Evolutionary conservation across 2,329 filamentous ascomycete species (phyloP).

Genomic region (Alternaria sp.): DNA sequence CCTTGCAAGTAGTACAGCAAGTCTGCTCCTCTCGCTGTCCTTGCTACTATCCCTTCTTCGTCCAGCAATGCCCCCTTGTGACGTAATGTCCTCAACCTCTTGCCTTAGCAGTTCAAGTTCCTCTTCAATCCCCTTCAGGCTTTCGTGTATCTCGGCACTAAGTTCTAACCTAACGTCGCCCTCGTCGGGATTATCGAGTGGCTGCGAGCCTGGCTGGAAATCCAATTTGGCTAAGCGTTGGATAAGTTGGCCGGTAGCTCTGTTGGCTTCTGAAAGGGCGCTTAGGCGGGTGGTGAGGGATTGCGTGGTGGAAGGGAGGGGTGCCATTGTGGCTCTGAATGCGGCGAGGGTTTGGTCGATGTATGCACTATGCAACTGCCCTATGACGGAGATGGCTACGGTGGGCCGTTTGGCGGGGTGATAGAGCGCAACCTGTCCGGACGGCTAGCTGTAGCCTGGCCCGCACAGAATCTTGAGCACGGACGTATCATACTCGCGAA

Average conservation of each 20-base stretch:
- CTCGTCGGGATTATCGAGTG: conserved; percentile 64
- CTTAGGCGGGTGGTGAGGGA: conserved; percentile 60
- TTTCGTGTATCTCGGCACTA: conserved; percentile 79
- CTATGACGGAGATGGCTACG: conserved; percentile 44
- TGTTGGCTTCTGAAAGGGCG: conserved; percentile 63
- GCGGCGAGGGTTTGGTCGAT: conserved; percentile 40
- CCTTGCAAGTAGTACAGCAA: conserved; percentile 72
- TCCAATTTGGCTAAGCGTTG: conserved; percentile 66
- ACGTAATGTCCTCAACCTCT: conserved; percentile 75
- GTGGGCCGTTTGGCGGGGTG: conserved; percentile 31
- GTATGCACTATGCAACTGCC: conserved; percentile 30
- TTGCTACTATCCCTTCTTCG: conserved; percentile 60
- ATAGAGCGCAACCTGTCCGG: conserved; percentile 25
- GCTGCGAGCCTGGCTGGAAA: conserved; percentile 69
- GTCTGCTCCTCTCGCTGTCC: conserved; percentile 69
- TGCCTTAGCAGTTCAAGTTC: conserved; percentile 82
- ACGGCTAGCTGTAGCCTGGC: conserved; percentile 25
- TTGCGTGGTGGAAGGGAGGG: conserved; percentile 46
- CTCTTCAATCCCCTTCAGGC: conserved; percentile 79
- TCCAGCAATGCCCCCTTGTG: conserved; percentile 47
- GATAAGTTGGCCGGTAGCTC: conserved; percentile 63
- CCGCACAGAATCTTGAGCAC: conserved; percentile 32
- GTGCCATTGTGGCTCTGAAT: conserved; percentile 44
- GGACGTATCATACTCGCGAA: conserved; percentile 24
- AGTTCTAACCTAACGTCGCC: conserved; percentile 75